phyloP scores from a whole-genome alignment of 2,329 filamentous ascomycete genomes.

The Amauroascus niger region DNA sequence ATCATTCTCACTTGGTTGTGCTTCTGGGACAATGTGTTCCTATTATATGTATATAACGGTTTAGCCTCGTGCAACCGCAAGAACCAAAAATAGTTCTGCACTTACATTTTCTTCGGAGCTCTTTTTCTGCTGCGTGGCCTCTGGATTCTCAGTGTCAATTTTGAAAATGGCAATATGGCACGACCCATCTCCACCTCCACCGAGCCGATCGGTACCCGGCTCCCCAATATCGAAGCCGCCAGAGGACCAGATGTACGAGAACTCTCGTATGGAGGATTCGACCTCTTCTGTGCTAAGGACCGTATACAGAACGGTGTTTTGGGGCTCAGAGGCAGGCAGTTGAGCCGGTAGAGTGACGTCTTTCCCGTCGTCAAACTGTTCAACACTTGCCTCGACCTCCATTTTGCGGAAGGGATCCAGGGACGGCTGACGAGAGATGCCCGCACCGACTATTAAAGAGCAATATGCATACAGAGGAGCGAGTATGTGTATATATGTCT shows the following conservation, averaged over 20 bases:
- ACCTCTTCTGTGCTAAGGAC: slow-evolving; percentile 9
- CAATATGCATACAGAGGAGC: background rate
- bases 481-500: background rate
- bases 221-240: slow-evolving; percentile 13
- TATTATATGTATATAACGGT: background rate
- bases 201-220: slow-evolving; percentile 2
- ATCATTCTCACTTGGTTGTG: background rate
- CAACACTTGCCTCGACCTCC: background rate
- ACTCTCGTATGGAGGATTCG: slow-evolving; percentile 11
- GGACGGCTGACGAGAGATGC: background rate
- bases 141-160: slow-evolving; percentile 6
- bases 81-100: background rate
- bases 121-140: background rate
- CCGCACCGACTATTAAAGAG: background rate
- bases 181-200: slow-evolving; percentile 2
- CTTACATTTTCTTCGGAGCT: background rate
- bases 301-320: slow-evolving; percentile 8
- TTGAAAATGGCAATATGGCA: slow-evolving; percentile 12
- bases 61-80: background rate
- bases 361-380: background rate
- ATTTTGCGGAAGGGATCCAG: background rate
- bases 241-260: slow-evolving; percentile 13
- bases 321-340: background rate
- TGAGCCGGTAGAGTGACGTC: background rate
- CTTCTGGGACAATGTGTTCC: background rate